Conservation (phyloP, 805 yeast species). For the Starmerella tilneyi region DNA sequence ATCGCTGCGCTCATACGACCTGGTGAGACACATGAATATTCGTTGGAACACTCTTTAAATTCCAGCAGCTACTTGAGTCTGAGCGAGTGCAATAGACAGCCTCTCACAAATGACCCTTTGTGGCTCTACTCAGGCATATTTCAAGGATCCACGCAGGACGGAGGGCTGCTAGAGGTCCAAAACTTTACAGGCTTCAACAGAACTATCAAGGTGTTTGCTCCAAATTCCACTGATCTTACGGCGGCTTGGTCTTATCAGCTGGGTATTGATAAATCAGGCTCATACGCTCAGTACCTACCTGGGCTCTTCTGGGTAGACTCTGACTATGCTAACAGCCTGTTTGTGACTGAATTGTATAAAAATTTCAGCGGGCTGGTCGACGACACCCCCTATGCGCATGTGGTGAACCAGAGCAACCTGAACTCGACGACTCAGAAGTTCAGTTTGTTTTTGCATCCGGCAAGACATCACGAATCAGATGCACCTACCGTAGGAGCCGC, state of each 20-base stretch:
- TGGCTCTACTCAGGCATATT: slow-evolving; percentile 10
- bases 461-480: background rate
- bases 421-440: slow-evolving; percentile 14
- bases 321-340: slow-evolving; percentile 55
- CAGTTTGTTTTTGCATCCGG: slow-evolving; percentile 11
- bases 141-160: slow-evolving; percentile 14
- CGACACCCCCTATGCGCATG: slow-evolving; percentile 14
- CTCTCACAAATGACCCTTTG: slow-evolving; percentile 5
- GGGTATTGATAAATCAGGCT: slow-evolving; percentile 41
- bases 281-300: slow-evolving; percentile 14
- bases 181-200: slow-evolving; percentile 11
- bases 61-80: slow-evolving; percentile 9
- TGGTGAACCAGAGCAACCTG: slow-evolving; percentile 11
- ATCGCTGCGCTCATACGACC: slow-evolving; percentile 30
- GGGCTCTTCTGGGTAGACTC: slow-evolving; percentile 49
- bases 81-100: slow-evolving; percentile 18
- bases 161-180: slow-evolving; percentile 17
- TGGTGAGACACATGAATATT: slow-evolving; percentile 27
- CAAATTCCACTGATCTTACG: slow-evolving; percentile 1
- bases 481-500: background rate
- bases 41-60: slow-evolving; percentile 13
- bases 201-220: slow-evolving; percentile 9
- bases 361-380: slow-evolving; percentile 14
- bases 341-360: slow-evolving; percentile 38
- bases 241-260: slow-evolving; percentile 51